phyloP scores from a whole-genome alignment of 352 stramenopile species.

The Globisporangium recalcitrans region DNA sequence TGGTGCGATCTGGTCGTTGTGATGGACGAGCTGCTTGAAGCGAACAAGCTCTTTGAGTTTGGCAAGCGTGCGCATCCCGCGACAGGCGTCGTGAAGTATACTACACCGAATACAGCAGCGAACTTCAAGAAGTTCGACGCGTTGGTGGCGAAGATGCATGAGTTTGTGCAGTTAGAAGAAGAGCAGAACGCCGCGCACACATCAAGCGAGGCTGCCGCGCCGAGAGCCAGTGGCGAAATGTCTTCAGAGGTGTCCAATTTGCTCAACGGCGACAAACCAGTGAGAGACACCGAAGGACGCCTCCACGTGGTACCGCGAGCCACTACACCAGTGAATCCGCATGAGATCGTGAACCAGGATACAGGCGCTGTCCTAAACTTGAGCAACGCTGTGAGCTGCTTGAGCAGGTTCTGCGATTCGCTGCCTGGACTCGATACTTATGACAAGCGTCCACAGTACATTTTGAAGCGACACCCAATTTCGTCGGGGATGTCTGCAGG shows the following conservation, averaged over 20 bases:
- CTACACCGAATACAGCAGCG: conserved; percentile 32
- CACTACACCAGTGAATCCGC: conserved; percentile 15
- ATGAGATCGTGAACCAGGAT: conserved; percentile 59
- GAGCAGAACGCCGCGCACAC: conserved; percentile 24
- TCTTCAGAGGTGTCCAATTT: conserved; percentile 5
- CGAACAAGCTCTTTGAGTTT: conserved; percentile 72
- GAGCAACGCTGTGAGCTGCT: conserved; percentile 50
- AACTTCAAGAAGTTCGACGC: conserved; percentile 60
- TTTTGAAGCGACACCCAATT: conserved; percentile 61
- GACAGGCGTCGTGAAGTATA: conserved; percentile 61
- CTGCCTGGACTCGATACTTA: conserved; percentile 79
- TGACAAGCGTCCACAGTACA: conserved; percentile 72
- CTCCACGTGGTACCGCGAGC: conserved; percentile 16
- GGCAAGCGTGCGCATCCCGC: conserved; percentile 33
- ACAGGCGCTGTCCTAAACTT: conserved; percentile 63
- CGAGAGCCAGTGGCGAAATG: not conserved
- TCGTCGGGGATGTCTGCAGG: conserved; percentile 36
- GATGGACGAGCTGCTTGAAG: conserved; percentile 74
- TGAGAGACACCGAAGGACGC: conserved; percentile 8
- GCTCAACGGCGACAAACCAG: not conserved
- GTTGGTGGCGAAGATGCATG: conserved; percentile 57
- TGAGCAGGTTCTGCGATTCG: conserved; percentile 80
- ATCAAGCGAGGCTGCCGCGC: not conserved
- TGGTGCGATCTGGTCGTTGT: conserved; percentile 64
- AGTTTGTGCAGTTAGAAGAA: conserved; percentile 41